Evolutionary conservation across 1,284 basidiomycete species (phyloP), one percentile per base, ranked within the genome.

Genomic region (Sanghuangporus baumii): DNA sequence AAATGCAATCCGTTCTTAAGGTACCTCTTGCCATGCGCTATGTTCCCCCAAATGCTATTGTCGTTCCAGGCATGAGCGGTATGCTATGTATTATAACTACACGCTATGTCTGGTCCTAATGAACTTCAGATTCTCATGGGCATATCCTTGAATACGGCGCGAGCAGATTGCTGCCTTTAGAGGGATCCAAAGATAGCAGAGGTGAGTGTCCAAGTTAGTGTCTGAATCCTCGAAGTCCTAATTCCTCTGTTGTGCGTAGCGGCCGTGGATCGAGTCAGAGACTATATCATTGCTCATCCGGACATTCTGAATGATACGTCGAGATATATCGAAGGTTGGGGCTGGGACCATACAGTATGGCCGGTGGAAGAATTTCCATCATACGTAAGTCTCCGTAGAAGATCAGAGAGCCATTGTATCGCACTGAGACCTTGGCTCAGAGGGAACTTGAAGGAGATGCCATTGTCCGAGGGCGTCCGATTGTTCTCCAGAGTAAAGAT

Each of bases 341-440:
- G 93, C 3, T 97, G 94, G 94, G 93, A 97, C 73, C 94, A 97
- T 74, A 96, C 93, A 11, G 75, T 80, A 57, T 91, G 88, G 89
- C 75, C 83, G 0, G 76, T 75, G 20, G 76, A 81, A 55, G 75
- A 78, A 41, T 94, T 89, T 79, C 94, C 95, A 12, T 87, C 83
- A 43, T 86, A 88, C 63, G 91, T 93, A 68, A 65, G 85, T 67
- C 18, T 57, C 57, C 11, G 57, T 6, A 14, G 9, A 37, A 48
- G 20, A 20, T 36, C 20, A 51, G 11, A 40, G 43, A 47, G 57
- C 61, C 61, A 14, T 12, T 14, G 26, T 31, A 31, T 31, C 26
- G 31, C 41, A 59, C 50, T 31, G 37, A 52, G 31, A 43, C 58
- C 40, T 36, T 59, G 57, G 37, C 16, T 5, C 65, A 94, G 92